Evolutionary conservation across 1,139 yeast species (phyloP).

Genomic region (Saccharomycopsis hybrid): DNA sequence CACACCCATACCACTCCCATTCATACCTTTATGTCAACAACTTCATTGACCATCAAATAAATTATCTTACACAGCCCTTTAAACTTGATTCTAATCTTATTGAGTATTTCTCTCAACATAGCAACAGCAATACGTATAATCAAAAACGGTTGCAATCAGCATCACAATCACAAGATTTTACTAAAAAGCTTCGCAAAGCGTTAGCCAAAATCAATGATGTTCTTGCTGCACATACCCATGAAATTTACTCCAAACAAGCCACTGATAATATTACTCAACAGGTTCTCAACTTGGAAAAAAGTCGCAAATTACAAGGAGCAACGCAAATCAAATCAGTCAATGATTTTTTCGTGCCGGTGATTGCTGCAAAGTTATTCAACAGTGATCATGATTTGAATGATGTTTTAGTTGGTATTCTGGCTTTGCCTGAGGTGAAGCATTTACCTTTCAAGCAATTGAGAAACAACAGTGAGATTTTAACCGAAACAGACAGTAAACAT

Average conservation of each 20-base stretch:
- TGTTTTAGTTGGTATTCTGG: not conserved
- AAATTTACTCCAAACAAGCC: slow-evolving; percentile 13
- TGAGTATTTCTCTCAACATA: not conserved
- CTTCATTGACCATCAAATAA: not conserved
- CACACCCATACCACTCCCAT: too few species aligned
- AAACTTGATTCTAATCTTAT: not conserved
- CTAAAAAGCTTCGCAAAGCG: not conserved
- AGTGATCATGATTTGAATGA: not conserved
- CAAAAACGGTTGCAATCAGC: too few species aligned
- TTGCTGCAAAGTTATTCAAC: not conserved
- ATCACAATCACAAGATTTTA: too few species aligned
- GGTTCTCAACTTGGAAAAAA: slow-evolving; percentile 9
- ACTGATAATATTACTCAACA: slow-evolving; percentile 9
- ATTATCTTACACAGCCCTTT: not conserved
- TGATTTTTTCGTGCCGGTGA: slow-evolving; percentile 12
- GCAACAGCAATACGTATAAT: too few species aligned
- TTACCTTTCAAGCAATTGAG: slow-evolving; percentile 10
- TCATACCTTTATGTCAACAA: not conserved
- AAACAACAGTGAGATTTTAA: not conserved
- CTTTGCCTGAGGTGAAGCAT: slow-evolving; percentile 13
- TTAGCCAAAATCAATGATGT: slow-evolving; percentile 2
- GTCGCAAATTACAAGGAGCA: slow-evolving; percentile 1
- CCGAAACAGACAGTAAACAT: not conserved
- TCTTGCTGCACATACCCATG: slow-evolving; percentile 1
- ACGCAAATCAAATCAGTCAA: slow-evolving; percentile 1